Conservation (phyloP, 2,329 filamentous ascomycete genomes). For the Fusarium annulatum region DNA sequence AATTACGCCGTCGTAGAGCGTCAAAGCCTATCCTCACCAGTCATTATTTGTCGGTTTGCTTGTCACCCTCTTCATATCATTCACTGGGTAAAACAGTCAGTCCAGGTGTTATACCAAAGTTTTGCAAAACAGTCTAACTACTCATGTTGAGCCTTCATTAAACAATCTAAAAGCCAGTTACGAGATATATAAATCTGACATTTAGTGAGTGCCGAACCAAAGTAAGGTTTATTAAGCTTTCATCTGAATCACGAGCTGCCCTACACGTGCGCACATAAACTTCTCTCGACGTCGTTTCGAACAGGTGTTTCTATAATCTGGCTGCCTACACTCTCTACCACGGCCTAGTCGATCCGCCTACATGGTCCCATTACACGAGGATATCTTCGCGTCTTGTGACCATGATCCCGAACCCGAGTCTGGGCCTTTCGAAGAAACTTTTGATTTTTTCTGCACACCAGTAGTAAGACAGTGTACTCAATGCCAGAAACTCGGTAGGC, state of each 20-base stretch:
- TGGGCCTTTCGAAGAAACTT: not conserved
- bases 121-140: not conserved
- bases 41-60: not conserved
- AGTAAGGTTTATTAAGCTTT: not conserved
- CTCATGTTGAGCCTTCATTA: too few species aligned
- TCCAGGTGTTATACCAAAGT: not conserved
- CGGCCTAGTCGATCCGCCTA: not conserved
- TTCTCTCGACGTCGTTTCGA: not conserved
- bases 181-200: not conserved
- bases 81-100: too few species aligned
- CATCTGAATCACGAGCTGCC: not conserved
- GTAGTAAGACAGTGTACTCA: not conserved
- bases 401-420: not conserved
- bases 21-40: not conserved
- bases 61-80: not conserved
- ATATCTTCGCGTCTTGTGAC: not conserved
- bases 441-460: not conserved
- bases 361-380: constrained; percentile 1
- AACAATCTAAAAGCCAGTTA: not conserved
- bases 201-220: not conserved
- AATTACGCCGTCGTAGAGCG: not conserved
- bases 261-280: not conserved
- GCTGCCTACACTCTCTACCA: not conserved
- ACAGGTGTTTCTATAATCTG: not conserved
- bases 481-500: constrained; percentile 5